Evolutionary conservation across 1,284 basidiomycete species (phyloP).

Genomic region (Papiliotrema nemorosa): DNA sequence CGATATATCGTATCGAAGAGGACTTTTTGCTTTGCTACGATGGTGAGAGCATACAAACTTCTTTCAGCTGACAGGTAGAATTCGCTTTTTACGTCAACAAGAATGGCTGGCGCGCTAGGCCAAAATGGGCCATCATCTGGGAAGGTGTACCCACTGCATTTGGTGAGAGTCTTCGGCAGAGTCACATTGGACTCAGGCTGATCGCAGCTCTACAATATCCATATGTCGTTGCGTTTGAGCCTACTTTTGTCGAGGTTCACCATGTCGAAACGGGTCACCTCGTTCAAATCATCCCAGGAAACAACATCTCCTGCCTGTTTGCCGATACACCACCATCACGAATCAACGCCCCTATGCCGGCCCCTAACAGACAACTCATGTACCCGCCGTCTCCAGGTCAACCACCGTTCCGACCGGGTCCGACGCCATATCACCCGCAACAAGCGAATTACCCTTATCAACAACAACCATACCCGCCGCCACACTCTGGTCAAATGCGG

Average conservation of each 20-base stretch:
- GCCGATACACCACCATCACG: conserved; percentile 85
- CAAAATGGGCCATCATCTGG: conserved; percentile 94
- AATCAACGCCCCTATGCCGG: conserved; percentile 37
- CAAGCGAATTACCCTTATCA: not conserved
- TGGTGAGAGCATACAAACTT: conserved; percentile 66
- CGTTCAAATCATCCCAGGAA: conserved; percentile 92
- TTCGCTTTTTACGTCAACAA: conserved; percentile 99
- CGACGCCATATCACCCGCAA: not conserved
- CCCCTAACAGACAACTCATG: conserved; percentile 32
- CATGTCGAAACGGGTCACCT: conserved; percentile 90
- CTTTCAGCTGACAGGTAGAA: conserved; percentile 55
- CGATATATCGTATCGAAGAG: conserved; percentile 94
- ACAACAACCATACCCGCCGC: conserved; percentile 8
- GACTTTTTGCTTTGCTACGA: conserved; percentile 98
- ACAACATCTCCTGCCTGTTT: conserved; percentile 82
- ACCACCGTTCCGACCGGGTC: not conserved
- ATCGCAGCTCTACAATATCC: conserved; percentile 85
- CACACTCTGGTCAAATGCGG: conserved; percentile 9
- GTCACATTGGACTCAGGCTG: not conserved
- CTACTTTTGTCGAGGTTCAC: conserved; percentile 92
- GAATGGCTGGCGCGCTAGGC: conserved; percentile 85
- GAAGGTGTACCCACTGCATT: conserved; percentile 92
- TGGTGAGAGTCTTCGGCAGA: conserved; percentile 57
- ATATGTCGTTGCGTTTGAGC: conserved; percentile 95
- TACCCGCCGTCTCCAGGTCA: conserved; percentile 14